Evolutionary conservation across 1,284 basidiomycete genomes (phyloP), one percentile per base, ranked within the genome.

Genomic region (Pseudozyma pruni): DNA sequence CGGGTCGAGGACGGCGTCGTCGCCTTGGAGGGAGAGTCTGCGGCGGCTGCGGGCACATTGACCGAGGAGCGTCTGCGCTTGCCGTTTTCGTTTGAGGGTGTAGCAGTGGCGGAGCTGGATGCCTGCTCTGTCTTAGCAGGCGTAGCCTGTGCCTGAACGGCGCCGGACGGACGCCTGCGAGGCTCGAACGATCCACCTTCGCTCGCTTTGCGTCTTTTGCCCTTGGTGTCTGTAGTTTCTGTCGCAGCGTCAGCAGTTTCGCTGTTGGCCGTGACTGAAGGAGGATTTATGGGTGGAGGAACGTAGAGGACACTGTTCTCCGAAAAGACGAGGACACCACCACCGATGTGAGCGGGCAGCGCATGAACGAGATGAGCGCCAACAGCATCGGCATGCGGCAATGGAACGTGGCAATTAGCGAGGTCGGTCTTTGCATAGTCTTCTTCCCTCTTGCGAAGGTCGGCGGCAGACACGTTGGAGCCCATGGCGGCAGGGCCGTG

Each of bases 321-420:
- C 23, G 66, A 66, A 51, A 79, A 80, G 34, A 81, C 63, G 20
- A 81, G 53, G 7, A 81, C 74, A 22, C 77, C 79, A 17, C 74
- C 78, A 5, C 79, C 80, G 2, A 72, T 67, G 4, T 42, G 23
- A 10, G 74, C 69, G 4, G 80, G 78, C 0, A 79, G 45, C 7
- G 72, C 61, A 9, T 71, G 56, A 2, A 81, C 25, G 35, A 62
- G 52, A 43, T 80, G 78, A 0, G 78, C 78, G 3, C 76, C 75
- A 3, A 67, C 41, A 4, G 79, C 80, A 37, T 81, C 80, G 17
- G 61, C 52, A 8, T 51, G 52, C 1, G 79, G 77, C 16, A 81
- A 37, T 9, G 78, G 79, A 1, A 81, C 80, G 29, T 81, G 79
- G n/a, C 72, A 69, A n/a, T 69, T 55, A 16, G 64, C 61, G 14